These are phyloP conservation scores for Cytospora piceae DNA, from an alignment of 2,329 filamentous ascomycete genomes.

Conservation along the genomic window DNA sequence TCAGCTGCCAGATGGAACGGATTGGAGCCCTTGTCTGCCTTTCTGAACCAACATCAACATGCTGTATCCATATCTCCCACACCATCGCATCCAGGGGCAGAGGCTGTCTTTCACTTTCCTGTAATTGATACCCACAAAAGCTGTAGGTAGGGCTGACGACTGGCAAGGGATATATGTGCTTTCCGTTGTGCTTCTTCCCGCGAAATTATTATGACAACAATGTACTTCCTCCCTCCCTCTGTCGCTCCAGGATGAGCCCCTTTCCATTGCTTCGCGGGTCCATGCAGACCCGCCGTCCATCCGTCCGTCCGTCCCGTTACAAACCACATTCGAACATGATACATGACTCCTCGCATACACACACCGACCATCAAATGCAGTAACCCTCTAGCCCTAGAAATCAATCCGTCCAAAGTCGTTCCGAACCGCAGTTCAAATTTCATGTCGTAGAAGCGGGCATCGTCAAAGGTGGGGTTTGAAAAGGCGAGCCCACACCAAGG, in stretches of 20 bases:
- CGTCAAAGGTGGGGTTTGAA: slow-evolving; percentile 6
- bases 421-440: slow-evolving; percentile 12
- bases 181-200: slow-evolving; percentile 26
- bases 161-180: slow-evolving; percentile 31
- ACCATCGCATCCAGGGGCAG: neutral
- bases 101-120: slow-evolving; percentile 1
- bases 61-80: neutral
- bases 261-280: neutral
- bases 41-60: neutral
- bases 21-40: neutral
- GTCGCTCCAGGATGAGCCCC: slow-evolving; percentile 7
- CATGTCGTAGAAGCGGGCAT: slow-evolving; percentile 1
- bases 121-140: neutral
- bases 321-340: slow-evolving; percentile 13
- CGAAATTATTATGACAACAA: slow-evolving; percentile 30
- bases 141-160: slow-evolving; percentile 14
- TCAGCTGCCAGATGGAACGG: neutral
- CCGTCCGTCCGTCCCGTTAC: neutral
- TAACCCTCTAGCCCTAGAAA: slow-evolving; percentile 20
- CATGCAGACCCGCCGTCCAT: slow-evolving; percentile 9
- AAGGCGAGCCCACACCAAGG: neutral
- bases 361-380: slow-evolving; percentile 25
- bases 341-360: slow-evolving; percentile 28
- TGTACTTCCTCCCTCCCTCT: slow-evolving; percentile 13
- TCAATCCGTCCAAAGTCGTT: slow-evolving; percentile 19